Base-by-base conservation (phyloP, 2,329 filamentous ascomycete species). In the Pochonia chlamydosporia region DNA sequence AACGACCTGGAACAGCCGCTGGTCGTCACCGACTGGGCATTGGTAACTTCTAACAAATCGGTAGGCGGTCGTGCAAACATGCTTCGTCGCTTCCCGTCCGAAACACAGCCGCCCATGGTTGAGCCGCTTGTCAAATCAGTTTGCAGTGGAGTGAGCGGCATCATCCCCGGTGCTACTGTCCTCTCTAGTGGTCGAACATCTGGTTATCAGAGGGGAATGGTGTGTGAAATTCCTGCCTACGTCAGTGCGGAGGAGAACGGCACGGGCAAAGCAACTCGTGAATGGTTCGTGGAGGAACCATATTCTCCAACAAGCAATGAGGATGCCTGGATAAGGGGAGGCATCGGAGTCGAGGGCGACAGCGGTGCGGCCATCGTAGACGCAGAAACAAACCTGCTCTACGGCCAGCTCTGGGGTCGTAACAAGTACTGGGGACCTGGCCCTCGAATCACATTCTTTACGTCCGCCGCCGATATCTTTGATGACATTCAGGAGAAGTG, bases 401-500 rank as follows among this genome's bases (percentile, higher is more conserved):
- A 73, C 20, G 70, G 70, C 6, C 68, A 71, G 47, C 60, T 73
- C 30, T 73, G 70, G 70, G 70, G 70, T 1, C 59, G 69, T 13
- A 73, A 72, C 52, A 62, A 57, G 20, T 72, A 72, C 51, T 70
- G 61, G 55, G 71, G 69, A 0, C 50, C 64, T 0, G 71, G 71
- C 0, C 68, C 68, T 2, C 59, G 71, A 1, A 49, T 63, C 0
- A 66, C 70, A 5, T 73, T 60, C 56, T 74, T 73, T 54, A 73
- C 70, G 4, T 69, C 70, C 2, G 64, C 72, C 16, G 55, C 60
- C 25, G 71, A 73, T 49, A 60, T 73, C 13, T 66, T 73, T 20
- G 69, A 74, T 33, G 70, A 73, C 40, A 70, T 72, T 21, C 69
- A 72, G 47, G 71, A 73, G 52, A 65, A 63, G 43, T 73, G 69